Evolutionary conservation across 1,284 basidiomycete genomes (phyloP).

Genomic region (Ustilago esculenta): DNA sequence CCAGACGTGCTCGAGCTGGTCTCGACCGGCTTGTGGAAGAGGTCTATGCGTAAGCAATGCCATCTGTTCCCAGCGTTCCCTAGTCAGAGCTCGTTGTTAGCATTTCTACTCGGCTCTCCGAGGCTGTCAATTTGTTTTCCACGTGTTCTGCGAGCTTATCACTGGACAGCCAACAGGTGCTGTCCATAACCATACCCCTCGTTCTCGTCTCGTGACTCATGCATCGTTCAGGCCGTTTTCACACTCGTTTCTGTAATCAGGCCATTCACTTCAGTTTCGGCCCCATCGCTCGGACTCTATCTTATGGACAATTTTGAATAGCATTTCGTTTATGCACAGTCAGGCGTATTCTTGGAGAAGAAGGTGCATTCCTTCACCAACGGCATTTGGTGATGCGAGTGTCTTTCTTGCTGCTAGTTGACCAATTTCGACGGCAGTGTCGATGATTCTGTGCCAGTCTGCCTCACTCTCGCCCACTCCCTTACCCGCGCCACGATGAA

Average conservation of each 20-base stretch:
- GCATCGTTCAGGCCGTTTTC: background rate
- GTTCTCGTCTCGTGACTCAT: background rate
- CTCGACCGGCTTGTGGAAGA: conserved; percentile 40
- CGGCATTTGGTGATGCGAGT: conserved; percentile 23
- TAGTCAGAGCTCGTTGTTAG: no score
- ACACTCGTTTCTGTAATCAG: conserved; percentile 1
- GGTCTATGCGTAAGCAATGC: conserved; percentile 32
- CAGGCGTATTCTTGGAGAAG: conserved; percentile 1
- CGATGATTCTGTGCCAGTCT: conserved; percentile 5
- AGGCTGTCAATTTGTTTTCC: no score
- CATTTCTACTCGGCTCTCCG: no score
- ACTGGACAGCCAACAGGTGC: no score
- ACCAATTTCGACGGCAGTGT: conserved; percentile 23
- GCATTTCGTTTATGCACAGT: background rate
- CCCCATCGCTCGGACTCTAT: no score
- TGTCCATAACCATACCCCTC: conserved; percentile 2
- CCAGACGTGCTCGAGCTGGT: conserved; percentile 50
- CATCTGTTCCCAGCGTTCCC: no score
- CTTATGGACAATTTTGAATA: no score
- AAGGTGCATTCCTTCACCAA: conserved; percentile 32
- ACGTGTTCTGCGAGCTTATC: no score
- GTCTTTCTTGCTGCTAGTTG: conserved; percentile 40
- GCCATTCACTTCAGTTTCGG: background rate
- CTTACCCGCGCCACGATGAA: background rate
- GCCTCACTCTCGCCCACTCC: background rate